phyloP scores from a whole-genome alignment of 129 eudicot species.

The Sambucus nigra region DNA sequence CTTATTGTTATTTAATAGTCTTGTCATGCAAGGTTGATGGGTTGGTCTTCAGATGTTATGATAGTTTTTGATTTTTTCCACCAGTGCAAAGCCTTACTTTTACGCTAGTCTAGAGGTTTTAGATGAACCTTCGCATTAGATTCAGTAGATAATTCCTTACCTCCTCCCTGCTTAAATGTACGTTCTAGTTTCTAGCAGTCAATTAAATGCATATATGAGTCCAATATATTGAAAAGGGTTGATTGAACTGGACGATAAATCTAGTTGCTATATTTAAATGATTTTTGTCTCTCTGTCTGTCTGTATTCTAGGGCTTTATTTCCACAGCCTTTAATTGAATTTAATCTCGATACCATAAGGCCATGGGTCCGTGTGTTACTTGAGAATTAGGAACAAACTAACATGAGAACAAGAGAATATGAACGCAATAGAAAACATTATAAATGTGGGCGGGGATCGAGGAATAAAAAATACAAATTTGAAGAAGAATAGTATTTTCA shows the following conservation, averaged over 20 bases:
- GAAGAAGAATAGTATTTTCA: too few relatives aligned
- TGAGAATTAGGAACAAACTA: too few relatives aligned
- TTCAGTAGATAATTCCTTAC: neutral
- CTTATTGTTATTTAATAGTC: conserved; percentile 1
- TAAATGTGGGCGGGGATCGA: too few relatives aligned
- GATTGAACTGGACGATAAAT: neutral
- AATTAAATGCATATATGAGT: too few relatives aligned
- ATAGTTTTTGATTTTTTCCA: neutral
- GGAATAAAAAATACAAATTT: too few relatives aligned
- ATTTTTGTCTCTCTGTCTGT: conserved; percentile 2
- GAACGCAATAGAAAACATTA: too few relatives aligned
- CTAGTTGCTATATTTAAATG: conserved; percentile 11
- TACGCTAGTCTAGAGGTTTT: neutral
- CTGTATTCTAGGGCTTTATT: neutral
- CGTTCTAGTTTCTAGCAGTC: neutral
- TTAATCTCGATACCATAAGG: too few relatives aligned
- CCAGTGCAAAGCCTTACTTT: neutral
- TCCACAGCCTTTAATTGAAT: too few relatives aligned
- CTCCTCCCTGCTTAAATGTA: neutral
- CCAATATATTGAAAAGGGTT: neutral
- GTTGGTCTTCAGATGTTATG: conserved; percentile 7
- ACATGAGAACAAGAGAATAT: too few relatives aligned
- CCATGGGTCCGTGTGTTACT: too few relatives aligned
- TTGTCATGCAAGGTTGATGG: conserved; percentile 26
- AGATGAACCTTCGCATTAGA: neutral